phyloP scores from a whole-genome alignment of 495 filamentous ascomycete genomes.

The Talaromyces stipitatus region DNA sequence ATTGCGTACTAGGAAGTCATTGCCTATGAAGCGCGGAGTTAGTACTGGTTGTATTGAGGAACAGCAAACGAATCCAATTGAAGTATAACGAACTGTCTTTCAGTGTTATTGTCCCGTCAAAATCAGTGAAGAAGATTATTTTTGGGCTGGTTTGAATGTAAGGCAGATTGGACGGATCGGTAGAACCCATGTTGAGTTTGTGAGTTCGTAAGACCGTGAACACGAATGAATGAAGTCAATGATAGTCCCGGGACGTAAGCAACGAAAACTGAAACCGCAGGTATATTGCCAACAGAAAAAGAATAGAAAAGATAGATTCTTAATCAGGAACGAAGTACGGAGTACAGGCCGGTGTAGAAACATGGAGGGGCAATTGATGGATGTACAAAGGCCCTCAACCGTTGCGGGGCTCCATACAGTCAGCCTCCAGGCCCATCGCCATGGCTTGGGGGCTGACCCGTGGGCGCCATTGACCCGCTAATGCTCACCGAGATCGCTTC shows the following conservation, averaged over 20 bases:
- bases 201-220: conserved; percentile 1
- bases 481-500: not conserved
- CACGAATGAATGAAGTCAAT: conserved; percentile 4
- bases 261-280: not conserved
- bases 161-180: conserved; percentile 27
- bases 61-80: not conserved
- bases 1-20: conserved; percentile 68
- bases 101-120: conserved; percentile 90
- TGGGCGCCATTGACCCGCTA: not conserved
- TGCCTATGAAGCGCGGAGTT: conserved; percentile 42
- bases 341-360: not conserved
- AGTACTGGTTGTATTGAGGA: conserved; percentile 11
- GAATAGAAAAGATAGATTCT: not conserved
- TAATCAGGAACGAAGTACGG: not conserved
- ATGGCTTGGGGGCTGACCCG: not conserved
- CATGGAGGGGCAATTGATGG: not conserved
- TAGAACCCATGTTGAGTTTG: conserved; percentile 26
- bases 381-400: not conserved
- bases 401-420: not conserved
- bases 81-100: conserved; percentile 57
- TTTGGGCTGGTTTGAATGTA: conserved; percentile 61
- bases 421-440: not conserved
- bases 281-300: not conserved
- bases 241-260: not conserved
- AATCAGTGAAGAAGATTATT: conserved; percentile 96